These are phyloP conservation scores for Aureobasidium sp. DNA, from an alignment of 2,329 filamentous ascomycete genomes.

Conservation along the genomic window DNA sequence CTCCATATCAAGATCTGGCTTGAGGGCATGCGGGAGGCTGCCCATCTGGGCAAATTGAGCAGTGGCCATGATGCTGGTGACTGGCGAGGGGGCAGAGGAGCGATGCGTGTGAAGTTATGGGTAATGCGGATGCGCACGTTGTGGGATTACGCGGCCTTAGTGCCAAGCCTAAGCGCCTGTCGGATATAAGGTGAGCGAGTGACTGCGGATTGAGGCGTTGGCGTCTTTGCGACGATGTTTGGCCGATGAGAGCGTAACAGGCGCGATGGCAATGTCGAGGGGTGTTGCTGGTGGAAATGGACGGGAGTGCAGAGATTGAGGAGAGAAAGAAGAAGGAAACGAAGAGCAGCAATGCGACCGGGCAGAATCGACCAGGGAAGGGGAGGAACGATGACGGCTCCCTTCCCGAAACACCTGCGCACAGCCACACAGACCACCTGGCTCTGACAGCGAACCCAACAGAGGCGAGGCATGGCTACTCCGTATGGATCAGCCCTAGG, in stretches of 20 bases:
- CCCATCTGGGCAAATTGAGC: constrained; percentile 20
- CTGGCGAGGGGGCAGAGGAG: constrained; percentile 9
- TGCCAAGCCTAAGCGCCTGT: constrained; percentile 11
- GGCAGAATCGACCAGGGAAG: constrained; percentile 6
- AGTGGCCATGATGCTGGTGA: constrained; percentile 16
- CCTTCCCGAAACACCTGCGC: background rate
- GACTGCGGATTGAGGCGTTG: constrained; percentile 3
- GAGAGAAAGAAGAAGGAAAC: background rate
- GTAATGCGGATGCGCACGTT: constrained; percentile 14
- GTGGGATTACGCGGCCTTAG: constrained; percentile 15
- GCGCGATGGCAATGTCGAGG: background rate
- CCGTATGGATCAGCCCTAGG: background rate
- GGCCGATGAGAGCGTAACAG: background rate
- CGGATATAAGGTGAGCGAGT: background rate
- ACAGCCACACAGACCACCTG: constrained; percentile 4
- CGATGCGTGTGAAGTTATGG: constrained; percentile 15
- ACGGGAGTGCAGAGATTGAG: background rate
- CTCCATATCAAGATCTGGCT: constrained; percentile 35
- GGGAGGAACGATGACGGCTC: constrained; percentile 6
- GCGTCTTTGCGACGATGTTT: background rate
- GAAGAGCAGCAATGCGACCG: background rate
- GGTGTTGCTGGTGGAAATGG: background rate
- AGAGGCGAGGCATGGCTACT: background rate
- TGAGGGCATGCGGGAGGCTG: constrained; percentile 22
- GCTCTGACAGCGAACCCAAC: background rate